phyloP scores from a whole-genome alignment of 2,329 filamentous ascomycete species.

The Paraconiothyrium sp. region DNA sequence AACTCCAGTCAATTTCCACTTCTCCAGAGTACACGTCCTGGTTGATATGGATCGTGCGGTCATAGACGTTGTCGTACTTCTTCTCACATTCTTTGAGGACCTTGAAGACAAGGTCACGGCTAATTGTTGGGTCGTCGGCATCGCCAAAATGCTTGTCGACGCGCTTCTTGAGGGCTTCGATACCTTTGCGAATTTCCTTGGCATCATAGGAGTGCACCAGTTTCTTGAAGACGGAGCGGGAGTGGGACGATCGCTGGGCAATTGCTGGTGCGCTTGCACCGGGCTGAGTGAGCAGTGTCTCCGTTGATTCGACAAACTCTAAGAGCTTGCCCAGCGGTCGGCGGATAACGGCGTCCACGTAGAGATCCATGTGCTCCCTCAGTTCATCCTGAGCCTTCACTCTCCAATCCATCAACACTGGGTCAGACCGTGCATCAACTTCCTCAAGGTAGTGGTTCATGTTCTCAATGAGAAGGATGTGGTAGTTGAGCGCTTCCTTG shows the following conservation, averaged over 20 bases:
- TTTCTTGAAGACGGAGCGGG: constrained; percentile 85
- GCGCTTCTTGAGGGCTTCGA: constrained; percentile 86
- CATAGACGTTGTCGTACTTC: constrained; percentile 64
- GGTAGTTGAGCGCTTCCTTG: constrained; percentile 96
- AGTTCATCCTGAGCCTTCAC: constrained; percentile 81
- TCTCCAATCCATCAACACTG: constrained; percentile 84
- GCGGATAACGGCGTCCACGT: constrained; percentile 87
- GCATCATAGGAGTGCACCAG: constrained; percentile 80
- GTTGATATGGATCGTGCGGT: constrained; percentile 56
- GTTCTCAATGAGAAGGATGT: constrained; percentile 97
- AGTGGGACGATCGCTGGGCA: constrained; percentile 83
- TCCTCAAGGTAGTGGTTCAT: constrained; percentile 98
- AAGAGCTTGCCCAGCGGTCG: constrained; percentile 89
- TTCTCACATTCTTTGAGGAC: constrained; percentile 69
- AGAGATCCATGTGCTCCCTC: constrained; percentile 85
- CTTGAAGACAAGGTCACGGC: constrained; percentile 66
- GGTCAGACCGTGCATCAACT: constrained; percentile 77
- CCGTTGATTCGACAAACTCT: constrained; percentile 90
- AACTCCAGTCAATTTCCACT: constrained; percentile 53
- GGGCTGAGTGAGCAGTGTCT: constrained; percentile 71
- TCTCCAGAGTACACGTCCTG: constrained; percentile 58
- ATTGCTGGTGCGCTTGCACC: constrained; percentile 65
- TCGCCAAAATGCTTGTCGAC: constrained; percentile 98
- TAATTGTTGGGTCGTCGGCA: constrained; percentile 76
- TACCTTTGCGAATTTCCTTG: constrained; percentile 88